Conservation (phyloP, 495 filamentous ascomycete species). For the Hyaloscypha variabilis region DNA sequence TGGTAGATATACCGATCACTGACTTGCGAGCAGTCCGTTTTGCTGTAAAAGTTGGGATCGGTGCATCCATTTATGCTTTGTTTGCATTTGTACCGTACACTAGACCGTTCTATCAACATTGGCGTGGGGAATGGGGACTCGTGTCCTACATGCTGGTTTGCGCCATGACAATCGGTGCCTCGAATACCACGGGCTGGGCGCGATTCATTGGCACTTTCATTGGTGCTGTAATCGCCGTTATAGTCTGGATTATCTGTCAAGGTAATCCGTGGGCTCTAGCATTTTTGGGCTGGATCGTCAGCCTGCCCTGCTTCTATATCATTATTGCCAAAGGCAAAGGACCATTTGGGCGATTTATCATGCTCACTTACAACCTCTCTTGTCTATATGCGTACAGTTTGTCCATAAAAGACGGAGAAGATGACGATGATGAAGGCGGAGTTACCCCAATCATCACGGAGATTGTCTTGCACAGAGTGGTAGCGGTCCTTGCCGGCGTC, state of each 20-base stretch:
- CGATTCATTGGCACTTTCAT: conserved; percentile 88
- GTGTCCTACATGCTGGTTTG: conserved; percentile 98
- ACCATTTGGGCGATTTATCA: conserved; percentile 87
- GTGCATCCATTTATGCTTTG: conserved; percentile 83
- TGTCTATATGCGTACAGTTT: conserved; percentile 93
- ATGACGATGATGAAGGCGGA: conserved; percentile 86
- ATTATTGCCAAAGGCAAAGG: conserved; percentile 83
- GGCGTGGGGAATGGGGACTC: conserved; percentile 96
- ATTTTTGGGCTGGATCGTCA: conserved; percentile 77
- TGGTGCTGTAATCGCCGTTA: conserved; percentile 73
- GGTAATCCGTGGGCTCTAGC: conserved; percentile 75
- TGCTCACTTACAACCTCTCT: conserved; percentile 96
- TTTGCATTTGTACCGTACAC: conserved; percentile 81
- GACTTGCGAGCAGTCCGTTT: conserved; percentile 54
- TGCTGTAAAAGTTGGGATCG: conserved; percentile 89
- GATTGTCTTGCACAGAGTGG: conserved; percentile 87
- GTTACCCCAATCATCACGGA: conserved; percentile 79
- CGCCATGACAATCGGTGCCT: conserved; percentile 94
- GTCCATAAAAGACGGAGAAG: conserved; percentile 71
- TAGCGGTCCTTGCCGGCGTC: conserved; percentile 84
- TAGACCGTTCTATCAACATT: conserved; percentile 79
- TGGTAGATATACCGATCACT: conserved; percentile 24
- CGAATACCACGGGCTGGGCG: conserved; percentile 86
- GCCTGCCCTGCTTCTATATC: conserved; percentile 83
- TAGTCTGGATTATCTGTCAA: conserved; percentile 73